Evolutionary conservation across 1,284 basidiomycete genomes (phyloP).

Genomic region (Athelia psychrophila): DNA sequence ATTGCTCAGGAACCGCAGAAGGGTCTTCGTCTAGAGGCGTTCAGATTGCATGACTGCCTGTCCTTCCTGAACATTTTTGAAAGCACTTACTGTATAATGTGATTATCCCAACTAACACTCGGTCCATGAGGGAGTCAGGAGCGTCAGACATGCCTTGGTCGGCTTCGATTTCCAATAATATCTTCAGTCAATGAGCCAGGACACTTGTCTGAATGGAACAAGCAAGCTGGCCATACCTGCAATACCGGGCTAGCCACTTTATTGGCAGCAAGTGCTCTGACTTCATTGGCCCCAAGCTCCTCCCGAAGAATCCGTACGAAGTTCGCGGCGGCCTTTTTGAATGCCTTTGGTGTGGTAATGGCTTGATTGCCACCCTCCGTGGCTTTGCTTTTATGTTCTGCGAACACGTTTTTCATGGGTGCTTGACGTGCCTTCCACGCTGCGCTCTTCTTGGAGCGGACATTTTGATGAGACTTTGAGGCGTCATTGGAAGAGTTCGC

Average conservation of each 20-base stretch:
- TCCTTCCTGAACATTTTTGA: too few species aligned
- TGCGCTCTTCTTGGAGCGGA: conserved; percentile 74
- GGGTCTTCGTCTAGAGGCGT: conserved; percentile 32
- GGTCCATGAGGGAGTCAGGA: conserved; percentile 78
- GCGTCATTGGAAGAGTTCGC: conserved; percentile 33
- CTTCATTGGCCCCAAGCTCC: conserved; percentile 67
- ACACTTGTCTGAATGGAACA: neutral
- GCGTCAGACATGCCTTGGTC: conserved; percentile 56
- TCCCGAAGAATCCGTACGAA: conserved; percentile 56
- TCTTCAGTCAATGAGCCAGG: conserved; percentile 37
- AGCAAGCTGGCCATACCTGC: conserved; percentile 48
- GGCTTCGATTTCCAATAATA: conserved; percentile 78
- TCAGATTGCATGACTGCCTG: neutral
- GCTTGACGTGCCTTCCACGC: conserved; percentile 77
- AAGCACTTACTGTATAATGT: conserved; percentile 54
- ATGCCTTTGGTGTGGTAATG: conserved; percentile 45
- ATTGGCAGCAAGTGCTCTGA: conserved; percentile 78
- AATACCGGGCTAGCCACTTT: conserved; percentile 81
- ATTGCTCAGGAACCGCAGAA: conserved; percentile 39
- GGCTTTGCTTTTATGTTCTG: conserved; percentile 26
- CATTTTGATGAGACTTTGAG: conserved; percentile 25
- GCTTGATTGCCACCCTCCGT: conserved; percentile 31
- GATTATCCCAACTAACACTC: conserved; percentile 78
- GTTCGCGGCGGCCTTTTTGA: conserved; percentile 45
- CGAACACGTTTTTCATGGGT: conserved; percentile 70